These are phyloP conservation scores for Hansfordia pulvinata DNA, from an alignment of 2,329 filamentous ascomycete genomes.

Conservation along the genomic window DNA sequence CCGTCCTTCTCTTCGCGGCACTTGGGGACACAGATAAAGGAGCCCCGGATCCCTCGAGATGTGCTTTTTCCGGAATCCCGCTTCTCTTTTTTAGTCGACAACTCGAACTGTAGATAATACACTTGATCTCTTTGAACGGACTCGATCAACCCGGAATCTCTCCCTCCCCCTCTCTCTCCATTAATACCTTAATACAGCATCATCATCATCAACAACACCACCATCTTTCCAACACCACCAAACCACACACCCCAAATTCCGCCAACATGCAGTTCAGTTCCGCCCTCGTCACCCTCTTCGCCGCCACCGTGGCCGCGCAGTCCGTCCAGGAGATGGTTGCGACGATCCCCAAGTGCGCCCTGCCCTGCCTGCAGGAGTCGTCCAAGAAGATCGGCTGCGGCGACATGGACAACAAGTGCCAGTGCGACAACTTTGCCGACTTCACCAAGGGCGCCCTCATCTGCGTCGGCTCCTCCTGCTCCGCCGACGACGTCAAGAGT, in stretches of 20 bases:
- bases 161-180: too few species aligned
- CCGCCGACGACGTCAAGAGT: conserved; percentile 21
- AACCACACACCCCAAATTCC: too few species aligned
- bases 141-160: too few species aligned
- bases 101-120: too few species aligned
- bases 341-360: conserved; percentile 23
- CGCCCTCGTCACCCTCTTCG: conserved; percentile 12
- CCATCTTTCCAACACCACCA: neutral
- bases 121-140: too few species aligned
- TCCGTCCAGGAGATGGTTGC: conserved; percentile 12
- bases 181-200: too few species aligned
- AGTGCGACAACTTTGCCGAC: conserved; percentile 20
- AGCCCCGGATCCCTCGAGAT: too few species aligned
- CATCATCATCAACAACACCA: neutral
- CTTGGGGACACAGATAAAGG: too few species aligned
- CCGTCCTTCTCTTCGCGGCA: too few species aligned
- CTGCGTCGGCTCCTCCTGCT: conserved; percentile 21
- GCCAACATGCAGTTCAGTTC: conserved; percentile 18
- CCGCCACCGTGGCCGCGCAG: conserved; percentile 10
- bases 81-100: too few species aligned
- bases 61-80: too few species aligned
- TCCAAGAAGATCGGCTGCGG: conserved; percentile 19
- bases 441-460: conserved; percentile 19
- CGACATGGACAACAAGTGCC: conserved; percentile 20
- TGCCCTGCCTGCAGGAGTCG: conserved; percentile 19